Evolutionary conservation across 2,329 filamentous ascomycete genomes (phyloP).

Genomic region (Hypoxylon sp.): DNA sequence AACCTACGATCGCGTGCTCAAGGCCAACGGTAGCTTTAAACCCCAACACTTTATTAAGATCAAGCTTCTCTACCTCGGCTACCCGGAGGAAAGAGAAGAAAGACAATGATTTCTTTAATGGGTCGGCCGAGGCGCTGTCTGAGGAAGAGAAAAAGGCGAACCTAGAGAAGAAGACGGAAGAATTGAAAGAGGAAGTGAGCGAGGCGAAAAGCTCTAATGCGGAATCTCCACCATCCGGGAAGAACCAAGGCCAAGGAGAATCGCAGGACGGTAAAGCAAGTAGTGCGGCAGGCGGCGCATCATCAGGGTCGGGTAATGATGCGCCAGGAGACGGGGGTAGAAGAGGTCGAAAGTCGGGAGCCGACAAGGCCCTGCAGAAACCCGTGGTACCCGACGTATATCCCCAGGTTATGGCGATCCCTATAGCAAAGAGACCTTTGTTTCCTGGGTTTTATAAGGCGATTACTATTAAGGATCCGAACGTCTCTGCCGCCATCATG

Average conservation of each 20-base stretch:
- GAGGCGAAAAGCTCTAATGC: constrained; percentile 62
- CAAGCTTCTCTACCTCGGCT: constrained; percentile 58
- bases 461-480: constrained; percentile 93
- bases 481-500: constrained; percentile 91
- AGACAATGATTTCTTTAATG: constrained; percentile 66
- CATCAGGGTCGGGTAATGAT: constrained; percentile 68
- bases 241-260: constrained; percentile 59
- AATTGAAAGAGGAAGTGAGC: constrained; percentile 63
- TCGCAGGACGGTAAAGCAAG: constrained; percentile 70
- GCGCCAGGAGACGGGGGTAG: constrained; percentile 75
- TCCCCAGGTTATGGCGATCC: constrained; percentile 96
- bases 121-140: constrained; percentile 64
- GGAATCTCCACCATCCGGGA: constrained; percentile 62
- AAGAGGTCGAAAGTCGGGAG: constrained; percentile 76
- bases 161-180: constrained; percentile 62
- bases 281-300: constrained; percentile 70
- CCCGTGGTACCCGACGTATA: constrained; percentile 94
- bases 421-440: constrained; percentile 91
- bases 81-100: constrained; percentile 60
- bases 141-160: constrained; percentile 69
- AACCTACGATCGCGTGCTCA: constrained; percentile 44
- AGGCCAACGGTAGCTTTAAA: constrained; percentile 36
- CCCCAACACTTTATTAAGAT: constrained; percentile 33
- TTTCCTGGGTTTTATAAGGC: constrained; percentile 99
- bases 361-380: constrained; percentile 86